phyloP scores from a whole-genome alignment of 208 protist species.

The Leishmania lainsoni region DNA sequence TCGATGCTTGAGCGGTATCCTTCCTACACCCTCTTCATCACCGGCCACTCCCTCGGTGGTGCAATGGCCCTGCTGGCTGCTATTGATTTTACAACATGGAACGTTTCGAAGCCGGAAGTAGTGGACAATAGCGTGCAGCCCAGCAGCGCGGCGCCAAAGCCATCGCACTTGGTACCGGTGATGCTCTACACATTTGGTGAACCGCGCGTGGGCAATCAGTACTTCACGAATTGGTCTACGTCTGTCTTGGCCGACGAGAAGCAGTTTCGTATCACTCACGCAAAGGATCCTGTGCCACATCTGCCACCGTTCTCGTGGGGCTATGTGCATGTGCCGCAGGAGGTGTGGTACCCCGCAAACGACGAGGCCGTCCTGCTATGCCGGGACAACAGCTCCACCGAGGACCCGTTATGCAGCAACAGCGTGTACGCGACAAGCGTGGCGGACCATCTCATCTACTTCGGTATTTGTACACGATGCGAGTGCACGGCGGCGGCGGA shows the following conservation, averaged over 20 bases:
- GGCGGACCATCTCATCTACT: conserved; percentile 61
- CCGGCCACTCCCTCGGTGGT: conserved; percentile 81
- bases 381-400: conserved; percentile 29
- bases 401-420: conserved; percentile 61
- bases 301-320: conserved; percentile 42
- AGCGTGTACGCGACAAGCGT: conserved; percentile 33
- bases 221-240: conserved; percentile 44
- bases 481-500: conserved; percentile 29
- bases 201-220: conserved; percentile 66
- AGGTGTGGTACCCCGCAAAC: conserved; percentile 53
- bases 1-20: conserved; percentile 36
- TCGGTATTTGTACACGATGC: conserved; percentile 54
- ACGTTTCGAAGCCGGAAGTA: neutral
- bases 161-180: conserved; percentile 24
- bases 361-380: conserved; percentile 31
- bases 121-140: neutral
- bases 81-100: conserved; percentile 34
- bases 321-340: conserved; percentile 53
- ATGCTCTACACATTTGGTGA: conserved; percentile 77
- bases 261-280: conserved; percentile 61
- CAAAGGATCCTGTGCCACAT: conserved; percentile 56
- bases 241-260: conserved; percentile 22
- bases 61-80: conserved; percentile 59
- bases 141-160: neutral
- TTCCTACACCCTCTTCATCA: conserved; percentile 49